Base-by-base conservation (phyloP, 1,284 basidiomycete species). In the Tetrapyrgos nigripes region DNA sequence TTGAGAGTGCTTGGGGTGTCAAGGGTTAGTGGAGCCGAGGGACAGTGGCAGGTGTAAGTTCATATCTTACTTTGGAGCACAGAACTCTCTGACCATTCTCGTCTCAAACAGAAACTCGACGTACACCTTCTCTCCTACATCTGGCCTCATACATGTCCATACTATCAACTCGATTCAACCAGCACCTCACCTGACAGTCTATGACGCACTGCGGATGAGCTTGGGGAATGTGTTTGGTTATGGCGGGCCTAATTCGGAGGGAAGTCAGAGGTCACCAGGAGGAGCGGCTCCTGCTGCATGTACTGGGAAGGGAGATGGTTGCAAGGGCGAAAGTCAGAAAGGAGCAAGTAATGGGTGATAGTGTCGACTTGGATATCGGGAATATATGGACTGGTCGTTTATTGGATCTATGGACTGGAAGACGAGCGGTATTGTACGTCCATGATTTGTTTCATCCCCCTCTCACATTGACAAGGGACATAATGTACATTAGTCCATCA, bases 111-210 rank as follows among this genome's bases (percentile, higher is more conserved):
- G 90, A 35, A 81, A 84, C 63, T 89, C 86, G 55, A 91, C 87
- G n/a, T 93, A 93, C 70, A 76, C 76, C 0, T 92, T 92, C 69
- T 90, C 88, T 1, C 87, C 88, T 0, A 58, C 70, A 8, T 83
- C 83, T 0, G 91, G 89, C 2, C 78, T 86, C 43, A 86, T 93
- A 55, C 70, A 83, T 44, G 64, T 79, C 48, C 91, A 93, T 66
- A 79, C 77, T 35, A 76, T 92, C 43, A 82, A 92, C 67, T 86
- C 86, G 10, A 92, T 92, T 51, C 81, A 87, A 52, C 91, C 91
- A 0, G 87, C 86, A 2, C 91, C 91, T 3, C 88, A 90, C 66
- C 79, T 84, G 57, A 81, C 85, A 0, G 87, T 88, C 3, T 91
- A 87, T 66, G 86, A 89, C 60, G 80, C 86, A 0, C 71, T 91